Conservation (phyloP, 345 rosid genomes). For the Euphorbia tirucalli region DNA sequence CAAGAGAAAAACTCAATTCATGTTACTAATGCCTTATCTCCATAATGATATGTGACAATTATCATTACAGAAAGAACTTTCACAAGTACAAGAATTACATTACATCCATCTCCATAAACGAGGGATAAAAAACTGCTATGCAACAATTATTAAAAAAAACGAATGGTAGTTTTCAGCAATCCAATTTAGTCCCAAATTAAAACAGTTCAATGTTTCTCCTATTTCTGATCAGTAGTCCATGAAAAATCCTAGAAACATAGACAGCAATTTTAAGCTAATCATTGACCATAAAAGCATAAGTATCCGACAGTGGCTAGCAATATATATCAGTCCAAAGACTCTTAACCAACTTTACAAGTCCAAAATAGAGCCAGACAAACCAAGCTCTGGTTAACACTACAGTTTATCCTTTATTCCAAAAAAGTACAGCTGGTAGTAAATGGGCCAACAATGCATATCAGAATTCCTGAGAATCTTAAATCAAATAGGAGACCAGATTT, state of each 20-base stretch:
- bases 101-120: too few relatives aligned
- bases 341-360: not conserved
- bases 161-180: too few relatives aligned
- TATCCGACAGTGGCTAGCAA: not conserved
- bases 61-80: not conserved
- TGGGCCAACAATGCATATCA: not conserved
- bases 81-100: too few relatives aligned
- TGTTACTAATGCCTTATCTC: not conserved
- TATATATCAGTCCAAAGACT: not conserved
- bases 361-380: not conserved
- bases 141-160: too few relatives aligned
- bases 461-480: not conserved
- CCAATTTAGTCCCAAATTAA: too few relatives aligned
- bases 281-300: not conserved
- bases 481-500: not conserved
- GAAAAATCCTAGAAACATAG: too few relatives aligned
- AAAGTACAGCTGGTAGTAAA: not conserved
- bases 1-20: not conserved
- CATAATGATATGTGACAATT: not conserved
- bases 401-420: not conserved
- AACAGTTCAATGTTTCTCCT: too few relatives aligned
- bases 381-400: not conserved
- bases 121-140: too few relatives aligned
- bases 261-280: not conserved
- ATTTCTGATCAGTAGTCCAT: too few relatives aligned